Conservation (phyloP, 176 grass and related monocot species). For the Pharus latifolius region DNA sequence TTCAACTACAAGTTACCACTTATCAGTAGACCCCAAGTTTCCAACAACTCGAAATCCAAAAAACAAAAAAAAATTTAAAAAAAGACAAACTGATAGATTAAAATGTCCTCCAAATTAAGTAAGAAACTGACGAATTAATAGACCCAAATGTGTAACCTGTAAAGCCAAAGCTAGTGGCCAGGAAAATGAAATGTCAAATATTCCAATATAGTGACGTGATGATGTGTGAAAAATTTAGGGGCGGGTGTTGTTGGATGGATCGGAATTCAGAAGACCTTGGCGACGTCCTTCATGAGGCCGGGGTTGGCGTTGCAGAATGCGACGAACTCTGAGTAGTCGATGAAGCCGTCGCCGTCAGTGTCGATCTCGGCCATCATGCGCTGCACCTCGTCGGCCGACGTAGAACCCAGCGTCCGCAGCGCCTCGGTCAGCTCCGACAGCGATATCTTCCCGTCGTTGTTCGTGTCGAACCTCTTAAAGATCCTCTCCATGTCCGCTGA, state of each 20-base stretch:
- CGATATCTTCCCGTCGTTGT: slow-evolving; percentile 81
- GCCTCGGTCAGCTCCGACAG: slow-evolving; percentile 72
- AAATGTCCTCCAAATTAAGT: too few relatives aligned
- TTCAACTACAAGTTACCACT: too few relatives aligned
- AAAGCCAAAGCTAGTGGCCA: too few relatives aligned
- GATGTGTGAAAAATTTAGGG: background rate
- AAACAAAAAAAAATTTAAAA: too few relatives aligned
- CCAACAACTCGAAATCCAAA: too few relatives aligned
- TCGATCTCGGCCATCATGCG: slow-evolving; percentile 94
- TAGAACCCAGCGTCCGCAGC: slow-evolving; percentile 63
- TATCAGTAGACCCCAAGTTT: too few relatives aligned
- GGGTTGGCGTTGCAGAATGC: slow-evolving; percentile 83
- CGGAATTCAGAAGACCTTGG: slow-evolving; percentile 94
- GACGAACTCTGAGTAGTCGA: slow-evolving; percentile 76
- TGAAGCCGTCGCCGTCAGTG: slow-evolving; percentile 80
- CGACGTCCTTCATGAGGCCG: slow-evolving; percentile 87
- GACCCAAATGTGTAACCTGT: too few relatives aligned
- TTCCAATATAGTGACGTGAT: too few relatives aligned
- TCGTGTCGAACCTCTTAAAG: slow-evolving; percentile 78
- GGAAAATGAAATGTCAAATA: too few relatives aligned
- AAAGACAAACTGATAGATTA: too few relatives aligned
- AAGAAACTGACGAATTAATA: too few relatives aligned
- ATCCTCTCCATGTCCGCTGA: slow-evolving; percentile 66
- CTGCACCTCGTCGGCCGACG: slow-evolving; percentile 71
- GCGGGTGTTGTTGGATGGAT: background rate